Base-by-base conservation (phyloP, 2,329 filamentous ascomycete species). In the Pezicula neosporulosa region DNA sequence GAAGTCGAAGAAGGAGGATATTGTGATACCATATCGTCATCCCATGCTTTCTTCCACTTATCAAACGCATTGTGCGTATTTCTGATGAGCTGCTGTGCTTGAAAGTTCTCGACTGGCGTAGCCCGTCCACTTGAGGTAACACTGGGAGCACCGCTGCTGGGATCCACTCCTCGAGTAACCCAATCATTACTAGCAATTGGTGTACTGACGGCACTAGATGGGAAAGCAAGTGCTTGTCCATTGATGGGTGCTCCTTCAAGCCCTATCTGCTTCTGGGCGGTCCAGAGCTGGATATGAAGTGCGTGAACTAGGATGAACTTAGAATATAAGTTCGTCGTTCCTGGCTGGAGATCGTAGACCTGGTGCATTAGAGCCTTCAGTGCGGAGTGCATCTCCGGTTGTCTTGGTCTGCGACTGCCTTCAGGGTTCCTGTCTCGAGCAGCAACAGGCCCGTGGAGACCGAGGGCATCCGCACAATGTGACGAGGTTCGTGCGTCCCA, bases 271-370 rank as follows among this genome's bases (percentile, higher is more conserved):
- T 72, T 74, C 59, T 77, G 77, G 39, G 49, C 72, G 69, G 47
- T 54, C 71, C 75, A 81, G 56, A 90, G 80, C 56, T 87, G 76
- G 6, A 81, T 75, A 50, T 88, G 76, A 48, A 91, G 72, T 12
- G 80, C 82, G 61, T 90, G 87, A 7, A 90, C 81, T 44, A 90
- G 68, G 50, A 90, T 79, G 60, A 90, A 90, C 62, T 90, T 90
- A 35, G 83, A 85, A 61, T 85, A 87, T 2, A 86, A 72, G 59
- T 90, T 90, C 1, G 86, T 90, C 19, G 79, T 80, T 42, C 82
- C 80, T 3, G 81, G 80, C 51, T 82, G 80, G 49, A 89, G 81
- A 44, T 80, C 75, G 56, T 79, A 77, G 9, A 74, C 77, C 6
- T 72, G 70, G 55, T 86, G 77, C 49, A 88, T 73, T 39, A 90